Evolutionary conservation across 2,329 filamentous ascomycete genomes (phyloP).

Genomic region (Penicillium psychrosexuale): DNA sequence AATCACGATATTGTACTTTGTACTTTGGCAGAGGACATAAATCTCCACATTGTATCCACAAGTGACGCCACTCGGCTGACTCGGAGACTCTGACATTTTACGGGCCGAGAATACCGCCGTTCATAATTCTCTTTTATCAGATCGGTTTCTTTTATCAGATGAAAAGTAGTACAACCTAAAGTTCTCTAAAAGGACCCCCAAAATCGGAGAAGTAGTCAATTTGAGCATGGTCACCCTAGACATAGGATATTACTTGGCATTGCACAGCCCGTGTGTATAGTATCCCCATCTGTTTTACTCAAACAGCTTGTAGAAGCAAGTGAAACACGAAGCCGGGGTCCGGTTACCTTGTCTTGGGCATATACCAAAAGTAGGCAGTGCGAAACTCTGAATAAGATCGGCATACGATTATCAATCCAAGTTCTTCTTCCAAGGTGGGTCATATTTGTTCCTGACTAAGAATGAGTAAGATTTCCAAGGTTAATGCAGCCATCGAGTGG

Average conservation of each 20-base stretch:
- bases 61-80: not conserved
- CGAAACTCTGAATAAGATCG: not conserved
- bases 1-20: not conserved
- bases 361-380: not conserved
- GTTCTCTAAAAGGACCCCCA: not conserved
- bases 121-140: too few relatives aligned
- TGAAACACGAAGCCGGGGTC: not conserved
- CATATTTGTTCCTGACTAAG: not conserved
- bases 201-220: not conserved
- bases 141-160: not conserved
- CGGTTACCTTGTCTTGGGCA: not conserved
- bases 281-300: not conserved
- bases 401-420: not conserved
- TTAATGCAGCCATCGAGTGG: not conserved
- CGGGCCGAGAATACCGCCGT: not conserved
- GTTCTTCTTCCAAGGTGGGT: not conserved
- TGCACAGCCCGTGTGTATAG: not conserved
- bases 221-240: too few relatives aligned
- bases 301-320: not conserved
- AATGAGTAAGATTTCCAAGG: not conserved
- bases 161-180: not conserved
- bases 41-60: not conserved
- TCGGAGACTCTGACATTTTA: not conserved
- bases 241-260: not conserved
- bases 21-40: not conserved